Conservation (phyloP, 441 rosid genomes). For the Raphanus hybrid region DNA sequence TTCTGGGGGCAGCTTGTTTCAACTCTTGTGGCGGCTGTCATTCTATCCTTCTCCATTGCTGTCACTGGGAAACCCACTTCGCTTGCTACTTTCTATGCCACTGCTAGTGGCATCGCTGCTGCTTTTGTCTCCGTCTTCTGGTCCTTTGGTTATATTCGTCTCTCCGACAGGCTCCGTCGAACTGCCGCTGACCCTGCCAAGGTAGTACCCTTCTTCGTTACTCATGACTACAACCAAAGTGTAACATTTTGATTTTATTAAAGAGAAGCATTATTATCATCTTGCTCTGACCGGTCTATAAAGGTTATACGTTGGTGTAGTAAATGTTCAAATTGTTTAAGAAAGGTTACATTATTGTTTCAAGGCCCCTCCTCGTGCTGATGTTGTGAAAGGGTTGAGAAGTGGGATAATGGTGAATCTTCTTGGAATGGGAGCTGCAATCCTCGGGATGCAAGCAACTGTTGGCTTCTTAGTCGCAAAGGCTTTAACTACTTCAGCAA, state of each 20-base stretch:
- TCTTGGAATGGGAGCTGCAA: conserved; percentile 94
- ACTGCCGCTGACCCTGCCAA: conserved; percentile 86
- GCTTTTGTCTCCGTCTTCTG: conserved; percentile 87
- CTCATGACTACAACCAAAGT: too few species aligned
- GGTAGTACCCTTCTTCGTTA: conserved; percentile 45
- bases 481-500: conserved; percentile 89
- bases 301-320: not conserved
- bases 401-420: conserved; percentile 82
- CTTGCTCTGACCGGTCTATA: not conserved
- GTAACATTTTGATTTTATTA: too few species aligned
- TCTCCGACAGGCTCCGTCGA: conserved; percentile 80
- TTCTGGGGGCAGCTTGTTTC: conserved; percentile 97
- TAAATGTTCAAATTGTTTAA: not conserved
- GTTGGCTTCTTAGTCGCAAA: conserved; percentile 87
- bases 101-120: conserved; percentile 88
- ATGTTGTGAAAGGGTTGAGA: conserved; percentile 89
- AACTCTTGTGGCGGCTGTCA: conserved; percentile 84
- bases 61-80: conserved; percentile 81
- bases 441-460: conserved; percentile 97
- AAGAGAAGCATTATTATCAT: too few species aligned
- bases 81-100: conserved; percentile 85
- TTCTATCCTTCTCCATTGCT: conserved; percentile 80
- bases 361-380: conserved; percentile 99
- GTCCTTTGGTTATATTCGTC: conserved; percentile 93
- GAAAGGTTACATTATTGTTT: conserved; percentile 15